A percentile compares a stretch with the other conserved stretches of the same genome.
phyloP scores from a whole-genome alignment of 2,329 filamentous ascomycete genomes.

The Cordyceps farinosa region DNA sequence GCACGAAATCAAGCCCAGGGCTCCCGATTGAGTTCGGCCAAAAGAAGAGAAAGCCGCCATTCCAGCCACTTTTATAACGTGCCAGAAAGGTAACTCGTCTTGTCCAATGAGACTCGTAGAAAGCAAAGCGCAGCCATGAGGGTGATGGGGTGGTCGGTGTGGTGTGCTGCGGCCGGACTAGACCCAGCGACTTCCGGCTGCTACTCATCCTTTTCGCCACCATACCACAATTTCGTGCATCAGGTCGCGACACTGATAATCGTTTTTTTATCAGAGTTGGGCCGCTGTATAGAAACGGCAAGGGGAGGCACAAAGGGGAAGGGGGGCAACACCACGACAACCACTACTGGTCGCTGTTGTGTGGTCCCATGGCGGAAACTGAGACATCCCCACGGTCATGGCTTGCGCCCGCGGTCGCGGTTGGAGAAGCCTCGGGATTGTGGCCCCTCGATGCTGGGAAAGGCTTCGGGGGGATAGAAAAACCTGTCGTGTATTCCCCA shows the following conservation, averaged over 20 bases:
- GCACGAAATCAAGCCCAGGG: conserved; percentile 1
- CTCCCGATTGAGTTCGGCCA: conserved; percentile 11
- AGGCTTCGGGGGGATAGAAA: background rate
- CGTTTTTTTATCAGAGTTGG: background rate
- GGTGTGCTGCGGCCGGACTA: background rate
- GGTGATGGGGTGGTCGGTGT: background rate
- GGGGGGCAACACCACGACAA: background rate
- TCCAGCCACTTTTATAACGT: background rate
- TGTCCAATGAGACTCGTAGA: background rate
- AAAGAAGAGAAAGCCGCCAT: background rate
- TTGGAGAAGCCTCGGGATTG: background rate
- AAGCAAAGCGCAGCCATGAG: background rate
- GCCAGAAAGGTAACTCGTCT: background rate
- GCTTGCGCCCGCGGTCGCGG: background rate
- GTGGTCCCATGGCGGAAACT: conserved; percentile 10
- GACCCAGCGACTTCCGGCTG: conserved; percentile 6
- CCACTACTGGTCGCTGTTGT: background rate
- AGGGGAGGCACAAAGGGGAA: background rate
- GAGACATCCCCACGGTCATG: conserved; percentile 16
- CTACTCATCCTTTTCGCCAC: background rate
- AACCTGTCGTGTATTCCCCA: background rate
- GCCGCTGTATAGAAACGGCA: background rate
- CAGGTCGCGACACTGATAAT: background rate
- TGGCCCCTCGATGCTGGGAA: background rate
- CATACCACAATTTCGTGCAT: conserved; percentile 16